Base-by-base conservation (phyloP, 1,284 basidiomycete genomes). In the Agroathelia rolfsii region DNA sequence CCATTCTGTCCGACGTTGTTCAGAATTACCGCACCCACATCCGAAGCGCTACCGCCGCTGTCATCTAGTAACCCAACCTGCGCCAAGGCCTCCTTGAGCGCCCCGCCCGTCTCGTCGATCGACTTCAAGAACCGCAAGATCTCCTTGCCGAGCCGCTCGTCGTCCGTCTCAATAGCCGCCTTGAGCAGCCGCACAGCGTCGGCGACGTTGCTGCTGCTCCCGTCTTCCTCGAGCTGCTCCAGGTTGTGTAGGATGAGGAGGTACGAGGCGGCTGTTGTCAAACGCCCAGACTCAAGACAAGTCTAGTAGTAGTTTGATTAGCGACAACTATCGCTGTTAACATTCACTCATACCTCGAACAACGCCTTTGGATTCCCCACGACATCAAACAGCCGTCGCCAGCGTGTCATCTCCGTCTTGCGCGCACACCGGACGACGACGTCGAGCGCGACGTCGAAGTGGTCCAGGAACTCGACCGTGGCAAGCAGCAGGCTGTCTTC, bases 381-480 rank as follows among this genome's bases (percentile, higher is more conserved):
- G 11, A 87, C 70, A 36, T 76, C 77, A 51, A 99, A 99, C 15
- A 99, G 61, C 38, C 80, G 71, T 21, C 70, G 71, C 95, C 95
- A 99, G 28, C 86, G 64, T 5, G 86, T 81, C 47, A 94, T 76
- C 56, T 99, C 95, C 3, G 92, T 98, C 62, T 99, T 99, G 30
- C 95, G 69, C 6, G 95, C 95, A 50, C 94, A 97, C 5, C 86
- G 81, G 6, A 97, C 94, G 2, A 98, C 87, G 4, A 98, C 92
- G 40, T 95, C 87, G 34, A 97, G 62, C 3, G 84, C 74, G 33
- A 76, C 80, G 38, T 89, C 82, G 51, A 97, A 98, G 53, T 97
- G 78, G 51, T 98, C 94, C 43, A 99, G 60, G 50, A 99, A 98
- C 41, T 87, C 83, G 34, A 96, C 69, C 2, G 87, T 81, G 1